Percentiles rank a stretch among this genome's conserved stretches.
phyloP scores from a whole-genome alignment of 2,329 filamentous ascomycete species.

The Trichocomaceae sp. region DNA sequence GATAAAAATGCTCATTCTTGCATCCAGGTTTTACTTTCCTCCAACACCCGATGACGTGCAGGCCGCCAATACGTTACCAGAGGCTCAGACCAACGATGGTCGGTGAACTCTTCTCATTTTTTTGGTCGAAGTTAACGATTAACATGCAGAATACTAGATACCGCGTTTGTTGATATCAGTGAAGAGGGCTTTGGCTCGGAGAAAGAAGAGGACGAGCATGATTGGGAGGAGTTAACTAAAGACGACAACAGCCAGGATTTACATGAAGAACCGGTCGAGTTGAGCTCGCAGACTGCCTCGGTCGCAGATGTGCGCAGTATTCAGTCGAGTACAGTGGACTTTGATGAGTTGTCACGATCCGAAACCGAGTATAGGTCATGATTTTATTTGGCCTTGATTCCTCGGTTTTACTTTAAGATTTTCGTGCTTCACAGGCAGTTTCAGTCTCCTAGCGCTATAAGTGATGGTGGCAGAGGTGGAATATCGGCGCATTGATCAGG shows the following conservation, averaged over 20 bases:
- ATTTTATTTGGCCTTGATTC: not conserved
- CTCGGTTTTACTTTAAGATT: not conserved
- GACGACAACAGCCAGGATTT: constrained; percentile 20
- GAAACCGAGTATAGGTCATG: constrained; percentile 7
- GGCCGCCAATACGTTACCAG: constrained; percentile 26
- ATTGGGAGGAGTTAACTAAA: constrained; percentile 36
- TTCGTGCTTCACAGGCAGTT: not conserved
- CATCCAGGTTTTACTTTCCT: constrained; percentile 44
- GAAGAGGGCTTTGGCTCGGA: constrained; percentile 12
- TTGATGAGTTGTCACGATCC: constrained; percentile 19
- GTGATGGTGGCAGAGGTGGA: not conserved
- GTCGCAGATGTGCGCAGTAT: constrained; percentile 29
- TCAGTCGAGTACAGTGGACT: constrained; percentile 28
- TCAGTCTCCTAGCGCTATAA: not conserved
- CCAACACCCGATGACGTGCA: constrained; percentile 31
- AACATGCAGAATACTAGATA: constrained; percentile 15
- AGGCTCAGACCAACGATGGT: constrained; percentile 45
- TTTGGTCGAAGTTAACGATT: constrained; percentile 29
- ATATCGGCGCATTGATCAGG: not conserved
- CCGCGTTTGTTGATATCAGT: constrained; percentile 7
- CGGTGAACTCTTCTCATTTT: constrained; percentile 31
- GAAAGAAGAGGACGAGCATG: constrained; percentile 34
- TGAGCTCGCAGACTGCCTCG: constrained; percentile 20
- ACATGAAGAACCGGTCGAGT: constrained; percentile 30
- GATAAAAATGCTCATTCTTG: not conserved